Evolutionary conservation across 2,329 filamentous ascomycete species (phyloP).

Genomic region (Cytospora mali): DNA sequence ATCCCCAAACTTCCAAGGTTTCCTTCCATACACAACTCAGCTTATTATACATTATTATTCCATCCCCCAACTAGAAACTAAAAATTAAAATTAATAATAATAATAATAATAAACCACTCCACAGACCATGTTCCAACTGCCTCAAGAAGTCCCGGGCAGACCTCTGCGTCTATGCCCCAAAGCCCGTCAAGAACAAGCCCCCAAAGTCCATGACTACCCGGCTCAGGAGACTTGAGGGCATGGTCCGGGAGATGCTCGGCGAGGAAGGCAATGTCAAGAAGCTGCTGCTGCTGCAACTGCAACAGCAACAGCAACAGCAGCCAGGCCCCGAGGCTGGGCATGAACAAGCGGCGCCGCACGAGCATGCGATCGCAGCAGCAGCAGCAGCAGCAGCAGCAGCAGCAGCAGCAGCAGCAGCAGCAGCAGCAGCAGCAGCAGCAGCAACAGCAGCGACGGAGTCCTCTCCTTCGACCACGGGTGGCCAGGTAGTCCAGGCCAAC

Average conservation of each 20-base stretch:
- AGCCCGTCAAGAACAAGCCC: conserved; percentile 44
- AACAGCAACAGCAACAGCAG: too few relatives aligned
- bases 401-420: conserved; percentile 26
- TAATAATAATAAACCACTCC: too few relatives aligned
- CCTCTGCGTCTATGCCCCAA: conserved; percentile 53
- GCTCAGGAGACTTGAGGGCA: conserved; percentile 57
- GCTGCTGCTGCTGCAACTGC: too few relatives aligned
- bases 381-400: conserved; percentile 29
- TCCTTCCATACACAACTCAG: too few relatives aligned
- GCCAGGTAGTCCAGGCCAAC: conserved; percentile 48
- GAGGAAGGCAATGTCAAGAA: conserved; percentile 34
- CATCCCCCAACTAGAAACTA: background rate
- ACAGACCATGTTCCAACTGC: conserved; percentile 54
- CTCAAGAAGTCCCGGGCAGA: conserved; percentile 50
- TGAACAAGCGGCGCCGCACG: conserved; percentile 2
- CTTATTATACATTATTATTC: too few relatives aligned
- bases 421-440: conserved; percentile 29
- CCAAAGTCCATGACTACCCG: conserved; percentile 56
- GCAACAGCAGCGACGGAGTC: conserved; percentile 7
- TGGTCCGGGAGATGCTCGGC: conserved; percentile 60
- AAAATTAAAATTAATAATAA: background rate
- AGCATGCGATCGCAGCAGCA: conserved; percentile 30
- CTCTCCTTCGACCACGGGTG: conserved; percentile 31
- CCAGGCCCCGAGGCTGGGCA: background rate
- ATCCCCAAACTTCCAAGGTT: too few relatives aligned